Base-by-base conservation (phyloP, 2,329 filamentous ascomycete genomes). In the Pseudogymnoascus sp. region DNA sequence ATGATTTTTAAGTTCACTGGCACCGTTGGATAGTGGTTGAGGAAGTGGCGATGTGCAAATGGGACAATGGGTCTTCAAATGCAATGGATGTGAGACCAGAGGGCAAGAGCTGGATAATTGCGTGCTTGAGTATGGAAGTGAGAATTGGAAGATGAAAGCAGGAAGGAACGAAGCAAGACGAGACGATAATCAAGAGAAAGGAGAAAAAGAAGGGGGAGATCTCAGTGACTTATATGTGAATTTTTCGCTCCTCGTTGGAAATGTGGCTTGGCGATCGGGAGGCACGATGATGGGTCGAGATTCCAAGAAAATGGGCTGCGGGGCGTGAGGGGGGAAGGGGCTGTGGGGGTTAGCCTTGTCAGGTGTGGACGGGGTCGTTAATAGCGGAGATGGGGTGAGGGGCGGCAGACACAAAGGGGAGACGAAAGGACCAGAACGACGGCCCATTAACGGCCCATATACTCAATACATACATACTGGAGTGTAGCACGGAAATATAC, bases 1-100 rank as follows among this genome's bases (percentile, higher is more conserved):
- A 80, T 80, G 23, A 62, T 67, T 63, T 35, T 31, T 16, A 41
- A 19, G 14, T 31, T 37, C 16, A 33, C 49, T 33, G 49, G 49
- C 49, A 55, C n/a, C 26, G 5, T 19, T 55, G 11, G 29, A 3
- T 19, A 33, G 21, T 33, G 29, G 12, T 33, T 55, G n/a, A 33
- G 29, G 23, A 29, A 52, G 29, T 33, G 49, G 5, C 29, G 29
- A 33, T 33, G 49, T 55, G 49, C 49, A 55, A 55, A 33, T 55
- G 49, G 29, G 49, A 55, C 49, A 55, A 55, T 33, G 49, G 49
- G 49, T 33, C 49, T 19, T 55, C 49, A 55, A 55, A 55, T 55
- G 29, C 49, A 31, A 19, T 55, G 29, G 16, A 55, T 55, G 16
- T 55, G 49, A 55, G 29, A 55, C 12, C 10, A 19, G 29, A 55